These are phyloP conservation scores for Trichoderma gamsii DNA, from an alignment of 495 filamentous ascomycete species.

Conservation along the genomic window DNA sequence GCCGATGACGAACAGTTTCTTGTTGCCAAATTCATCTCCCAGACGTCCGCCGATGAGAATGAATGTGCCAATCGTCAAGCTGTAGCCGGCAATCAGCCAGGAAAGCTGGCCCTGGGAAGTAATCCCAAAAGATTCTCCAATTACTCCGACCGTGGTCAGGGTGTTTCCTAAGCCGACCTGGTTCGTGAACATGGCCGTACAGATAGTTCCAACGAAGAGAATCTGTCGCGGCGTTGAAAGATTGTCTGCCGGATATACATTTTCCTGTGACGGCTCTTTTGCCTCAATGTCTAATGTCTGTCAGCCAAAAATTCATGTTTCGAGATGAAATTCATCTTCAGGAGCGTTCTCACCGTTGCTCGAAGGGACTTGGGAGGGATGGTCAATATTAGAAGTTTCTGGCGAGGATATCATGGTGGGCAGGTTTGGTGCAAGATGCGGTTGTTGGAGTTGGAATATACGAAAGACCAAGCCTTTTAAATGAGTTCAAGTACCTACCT, in stretches of 20 bases:
- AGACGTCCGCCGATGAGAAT: constrained; percentile 53
- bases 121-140: constrained; percentile 39
- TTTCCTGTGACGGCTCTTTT: neutral
- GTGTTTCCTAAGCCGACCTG: neutral
- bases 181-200: neutral
- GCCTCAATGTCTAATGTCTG: neutral
- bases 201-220: neutral
- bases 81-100: constrained; percentile 47
- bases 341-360: too few relatives aligned
- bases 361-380: too few relatives aligned
- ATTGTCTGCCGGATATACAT: neutral
- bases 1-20: constrained; percentile 53
- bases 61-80: constrained; percentile 56
- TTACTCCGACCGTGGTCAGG: constrained; percentile 24
- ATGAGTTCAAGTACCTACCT: too few relatives aligned
- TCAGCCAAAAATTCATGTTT: neutral
- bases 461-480: too few relatives aligned
- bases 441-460: too few relatives aligned
- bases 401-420: too few relatives aligned
- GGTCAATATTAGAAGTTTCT: too few relatives aligned
- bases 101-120: constrained; percentile 36
- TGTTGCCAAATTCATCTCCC: constrained; percentile 61
- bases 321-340: too few relatives aligned
- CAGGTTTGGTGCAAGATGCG: too few relatives aligned
- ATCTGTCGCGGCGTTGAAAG: neutral